Evolutionary conservation across 495 filamentous ascomycete genomes (phyloP), one percentile per base, ranked within the genome.

Genomic region (Hypoxylon fragiforme): DNA sequence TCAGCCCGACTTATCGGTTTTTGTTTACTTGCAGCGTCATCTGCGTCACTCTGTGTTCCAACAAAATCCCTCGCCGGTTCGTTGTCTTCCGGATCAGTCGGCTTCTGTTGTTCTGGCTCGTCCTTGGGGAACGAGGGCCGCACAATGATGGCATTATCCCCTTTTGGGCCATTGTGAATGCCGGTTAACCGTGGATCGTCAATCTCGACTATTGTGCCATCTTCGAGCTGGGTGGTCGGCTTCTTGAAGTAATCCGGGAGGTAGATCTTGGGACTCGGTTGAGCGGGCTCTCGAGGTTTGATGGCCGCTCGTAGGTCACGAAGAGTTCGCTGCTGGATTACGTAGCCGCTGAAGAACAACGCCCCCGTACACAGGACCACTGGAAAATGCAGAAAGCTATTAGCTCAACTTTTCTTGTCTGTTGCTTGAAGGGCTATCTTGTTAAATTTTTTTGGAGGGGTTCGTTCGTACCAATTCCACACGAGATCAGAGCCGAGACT

Each of bases 281-380:
- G 62, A 8, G 69, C 66, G 21, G 69, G 67, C 26, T 51, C 31
- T 28, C 47, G 60, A 28, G 71, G 74, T 49, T 61, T 62, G 40
- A 82, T 82, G 21, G 78, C 75, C 3, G 60, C 61, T 26, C 77
- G 72, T 4, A 82, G 55, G 36, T 79, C 75, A 13, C 72, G 68
- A 1, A 82, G 63, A 0, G 79, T 81, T 37, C 77, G 73, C 50
- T 82, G 81, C 51, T 77, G 84, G 66, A 73, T 79, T 51, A 62
- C 75, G 71, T 76, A 85, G 56, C 70, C 79, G 65, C 67, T 73
- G 35, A 73, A 74, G 70, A 74, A 81, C 43, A 79, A 75, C 48
- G 77, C 80, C 14, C 70, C 45, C 39, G 78, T 78, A 70, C 73
- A 77, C 51, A 80, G 45, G 55, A 79, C 55, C 38, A 79, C 75